Evolutionary conservation across 805 yeast genomes (phyloP).

Genomic region (Metschnikowia similis): DNA sequence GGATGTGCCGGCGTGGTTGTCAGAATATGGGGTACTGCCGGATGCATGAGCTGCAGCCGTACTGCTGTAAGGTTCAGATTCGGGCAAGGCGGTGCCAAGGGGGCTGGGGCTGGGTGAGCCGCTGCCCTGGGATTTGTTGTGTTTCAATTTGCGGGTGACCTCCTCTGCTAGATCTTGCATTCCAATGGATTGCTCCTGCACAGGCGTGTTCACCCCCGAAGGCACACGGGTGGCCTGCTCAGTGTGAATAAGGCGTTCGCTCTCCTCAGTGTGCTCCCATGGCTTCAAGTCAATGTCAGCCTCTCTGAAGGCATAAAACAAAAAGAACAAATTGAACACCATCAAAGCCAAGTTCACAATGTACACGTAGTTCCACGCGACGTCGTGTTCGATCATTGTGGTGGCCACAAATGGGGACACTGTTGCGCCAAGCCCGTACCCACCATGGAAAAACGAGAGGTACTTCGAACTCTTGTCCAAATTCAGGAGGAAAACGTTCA

Average conservation of each 20-base stretch:
- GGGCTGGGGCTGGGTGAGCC: neutral
- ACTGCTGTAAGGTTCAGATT: too few species aligned
- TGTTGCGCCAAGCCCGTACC: constrained; percentile 25
- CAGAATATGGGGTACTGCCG: too few species aligned
- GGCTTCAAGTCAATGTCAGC: constrained; percentile 17
- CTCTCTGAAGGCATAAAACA: constrained; percentile 11
- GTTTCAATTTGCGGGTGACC: neutral
- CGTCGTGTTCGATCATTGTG: constrained; percentile 13
- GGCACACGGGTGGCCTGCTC: neutral
- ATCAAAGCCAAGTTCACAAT: constrained; percentile 15
- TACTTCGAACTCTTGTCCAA: constrained; percentile 20
- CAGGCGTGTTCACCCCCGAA: neutral
- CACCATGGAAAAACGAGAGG: constrained; percentile 20
- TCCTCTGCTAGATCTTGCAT: constrained; percentile 5
- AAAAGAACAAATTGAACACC: constrained; percentile 8
- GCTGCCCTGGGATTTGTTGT: neutral
- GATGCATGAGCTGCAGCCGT: too few species aligned
- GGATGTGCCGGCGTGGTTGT: neutral
- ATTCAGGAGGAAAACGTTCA: constrained; percentile 21
- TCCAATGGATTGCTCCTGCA: constrained; percentile 7
- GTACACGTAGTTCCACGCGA: constrained; percentile 20
- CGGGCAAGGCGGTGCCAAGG: too few species aligned
- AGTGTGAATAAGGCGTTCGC: constrained; percentile 1
- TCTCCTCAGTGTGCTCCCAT: constrained; percentile 15
- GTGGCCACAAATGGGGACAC: constrained; percentile 21